A percentile compares a stretch with the other conserved stretches of the same genome.
Conservation (phyloP, 768 basidiomycete genomes). For the Mrakia frigida region DNA sequence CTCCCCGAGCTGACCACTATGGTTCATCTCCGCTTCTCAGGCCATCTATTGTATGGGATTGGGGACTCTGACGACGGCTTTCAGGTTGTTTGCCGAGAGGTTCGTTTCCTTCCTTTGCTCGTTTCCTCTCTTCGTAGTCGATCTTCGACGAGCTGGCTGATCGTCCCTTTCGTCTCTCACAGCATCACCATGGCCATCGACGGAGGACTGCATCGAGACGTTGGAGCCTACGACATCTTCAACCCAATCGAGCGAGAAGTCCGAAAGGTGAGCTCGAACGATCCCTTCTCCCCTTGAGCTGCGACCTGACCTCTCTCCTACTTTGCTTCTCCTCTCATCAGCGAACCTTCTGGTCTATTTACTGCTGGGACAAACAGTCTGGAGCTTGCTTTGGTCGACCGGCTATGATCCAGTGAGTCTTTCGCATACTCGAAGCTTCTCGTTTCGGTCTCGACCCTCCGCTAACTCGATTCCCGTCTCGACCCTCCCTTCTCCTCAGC, state of each 20-base stretch:
- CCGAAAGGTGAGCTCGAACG: slow-evolving; percentile 54
- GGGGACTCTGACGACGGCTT: slow-evolving; percentile 80
- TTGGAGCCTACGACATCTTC: slow-evolving; percentile 67
- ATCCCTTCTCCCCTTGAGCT: not conserved
- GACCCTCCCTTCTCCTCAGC: not conserved
- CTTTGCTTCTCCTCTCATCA: slow-evolving; percentile 11
- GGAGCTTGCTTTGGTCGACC: slow-evolving; percentile 79
- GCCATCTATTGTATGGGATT: slow-evolving; percentile 83
- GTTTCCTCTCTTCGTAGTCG: not conserved
- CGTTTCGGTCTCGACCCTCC: not conserved
- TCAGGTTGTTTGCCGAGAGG: slow-evolving; percentile 77
- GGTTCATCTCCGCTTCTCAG: not conserved
- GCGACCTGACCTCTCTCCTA: not conserved
- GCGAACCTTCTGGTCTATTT: slow-evolving; percentile 94
- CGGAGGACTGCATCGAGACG: slow-evolving; percentile 79
- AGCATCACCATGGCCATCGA: slow-evolving; percentile 75
- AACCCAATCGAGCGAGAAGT: slow-evolving; percentile 86
- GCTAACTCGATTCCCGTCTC: not conserved
- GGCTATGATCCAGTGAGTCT: slow-evolving; percentile 61
- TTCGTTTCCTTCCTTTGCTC: not conserved
- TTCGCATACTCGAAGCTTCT: not conserved
- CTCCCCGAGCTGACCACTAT: not conserved
- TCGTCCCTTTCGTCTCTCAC: not conserved
- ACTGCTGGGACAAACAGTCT: slow-evolving; percentile 93
- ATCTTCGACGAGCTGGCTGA: not conserved